Evolutionary conservation across 164 flowering plant genomes (phyloP).

Genomic region (Sextonia rubra): DNA sequence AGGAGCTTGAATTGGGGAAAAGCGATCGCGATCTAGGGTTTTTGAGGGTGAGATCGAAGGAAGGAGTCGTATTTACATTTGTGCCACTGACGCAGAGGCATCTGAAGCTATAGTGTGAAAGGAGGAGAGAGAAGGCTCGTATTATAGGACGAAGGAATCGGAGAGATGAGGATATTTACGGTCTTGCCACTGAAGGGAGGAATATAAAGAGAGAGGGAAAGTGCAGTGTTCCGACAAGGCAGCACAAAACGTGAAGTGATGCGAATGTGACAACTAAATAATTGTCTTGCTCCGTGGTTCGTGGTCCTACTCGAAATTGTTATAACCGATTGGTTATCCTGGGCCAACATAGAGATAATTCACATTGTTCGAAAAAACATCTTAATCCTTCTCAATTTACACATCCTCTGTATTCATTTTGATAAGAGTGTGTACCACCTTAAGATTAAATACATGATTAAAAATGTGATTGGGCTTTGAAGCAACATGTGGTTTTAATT

Average conservation of each 20-base stretch:
- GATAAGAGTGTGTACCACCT: too few species aligned
- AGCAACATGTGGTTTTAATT: too few species aligned
- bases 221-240: neutral
- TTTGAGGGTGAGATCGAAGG: neutral
- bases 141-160: neutral
- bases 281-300: neutral
- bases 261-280: too few species aligned
- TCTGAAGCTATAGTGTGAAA: neutral
- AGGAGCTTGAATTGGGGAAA: constrained; percentile 1
- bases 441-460: too few species aligned
- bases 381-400: too few species aligned
- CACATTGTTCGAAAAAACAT: too few species aligned
- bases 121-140: neutral
- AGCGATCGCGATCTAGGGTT: neutral
- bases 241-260: neutral
- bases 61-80: neutral
- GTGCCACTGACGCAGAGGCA: constrained; percentile 1
- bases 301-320: neutral
- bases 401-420: too few species aligned
- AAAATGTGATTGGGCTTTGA: too few species aligned
- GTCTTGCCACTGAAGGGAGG: neutral
- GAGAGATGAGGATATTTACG: neutral
- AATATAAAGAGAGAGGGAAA: neutral
- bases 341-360: too few species aligned
- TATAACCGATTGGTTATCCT: too few species aligned